phyloP scores from a whole-genome alignment of 139 green algal genomes.

The Coelastrella sp. region DNA sequence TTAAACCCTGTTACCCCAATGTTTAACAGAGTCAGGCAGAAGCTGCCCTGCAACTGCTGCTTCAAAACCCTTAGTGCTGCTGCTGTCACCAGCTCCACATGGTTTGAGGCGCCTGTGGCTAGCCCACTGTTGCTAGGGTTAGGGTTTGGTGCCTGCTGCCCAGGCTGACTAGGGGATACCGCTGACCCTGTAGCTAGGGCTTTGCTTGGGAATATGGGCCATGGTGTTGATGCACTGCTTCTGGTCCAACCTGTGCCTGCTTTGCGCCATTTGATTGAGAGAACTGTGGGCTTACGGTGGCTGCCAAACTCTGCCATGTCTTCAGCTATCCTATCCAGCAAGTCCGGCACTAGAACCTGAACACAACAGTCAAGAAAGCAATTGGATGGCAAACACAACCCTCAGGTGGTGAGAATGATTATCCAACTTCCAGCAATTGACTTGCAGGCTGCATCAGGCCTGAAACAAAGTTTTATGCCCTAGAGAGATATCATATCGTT shows the following conservation, averaged over 20 bases:
- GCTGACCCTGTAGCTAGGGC: not conserved
- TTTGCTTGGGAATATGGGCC: constrained; percentile 57
- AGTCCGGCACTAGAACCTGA: constrained; percentile 78
- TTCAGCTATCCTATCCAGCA: constrained; percentile 49
- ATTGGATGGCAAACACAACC: too few species aligned
- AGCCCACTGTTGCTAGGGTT: too few species aligned
- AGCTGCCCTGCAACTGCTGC: constrained; percentile 59
- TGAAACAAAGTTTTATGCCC: too few species aligned
- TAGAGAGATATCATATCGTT: too few species aligned
- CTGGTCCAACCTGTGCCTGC: constrained; percentile 65
- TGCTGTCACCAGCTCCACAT: constrained; percentile 53
- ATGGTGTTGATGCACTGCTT: constrained; percentile 62
- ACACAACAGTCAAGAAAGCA: not conserved
- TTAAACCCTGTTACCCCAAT: constrained; percentile 70
- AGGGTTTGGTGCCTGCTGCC: not conserved
- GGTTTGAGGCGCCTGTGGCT: not conserved
- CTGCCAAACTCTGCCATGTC: not conserved
- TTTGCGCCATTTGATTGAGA: constrained; percentile 82
- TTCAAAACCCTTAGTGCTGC: constrained; percentile 57
- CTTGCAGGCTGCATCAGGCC: too few species aligned
- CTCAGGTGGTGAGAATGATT: too few species aligned
- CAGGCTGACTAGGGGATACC: not conserved
- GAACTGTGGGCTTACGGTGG: constrained; percentile 53
- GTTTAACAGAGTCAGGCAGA: constrained; percentile 83
- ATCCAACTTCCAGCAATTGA: too few species aligned